Evolutionary conservation across 2,329 filamentous ascomycete species (phyloP), one percentile per base, ranked within the genome.

Genomic region (Fusarium irregulare): DNA sequence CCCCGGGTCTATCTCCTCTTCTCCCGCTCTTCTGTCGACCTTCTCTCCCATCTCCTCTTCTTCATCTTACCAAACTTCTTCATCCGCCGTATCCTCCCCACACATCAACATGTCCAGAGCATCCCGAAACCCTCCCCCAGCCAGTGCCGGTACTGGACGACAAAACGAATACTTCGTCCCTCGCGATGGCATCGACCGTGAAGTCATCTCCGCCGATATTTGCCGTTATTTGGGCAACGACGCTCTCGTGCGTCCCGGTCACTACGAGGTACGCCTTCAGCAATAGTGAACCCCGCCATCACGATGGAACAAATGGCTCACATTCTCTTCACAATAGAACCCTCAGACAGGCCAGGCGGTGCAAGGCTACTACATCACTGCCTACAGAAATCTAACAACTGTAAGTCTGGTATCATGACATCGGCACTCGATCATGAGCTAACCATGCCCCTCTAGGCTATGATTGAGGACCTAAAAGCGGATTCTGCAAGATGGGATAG

Each of bases 161-260:
- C 88, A 91, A 79, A 93, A 93, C 80, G 91, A 93, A 82, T 94
- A 93, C 79, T 94, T 94, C 80, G 89, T 94, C 58, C 90, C 91
- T 47, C 89, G 91, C 76, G 91, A 93, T 80, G 92, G 92, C 78
- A 94, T 94, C 80, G 91, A 92, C 79, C 89, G 92, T 75, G 92
- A 94, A 80, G 92, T 94, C 76, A 93, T 94, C 81, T 93, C 92
- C 69, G 90, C 91, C 78, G 92, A 94, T 79, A 93, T 94, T 72
- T 94, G 92, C 83, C 91, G 92, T 78, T 94, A 93, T 79, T 86
- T 94, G 73, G 92, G 92, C 76, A 93, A 93, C 80, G 92, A 94
- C 84, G 92, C 92, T 73, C 86, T 93, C 76, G 92, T 93, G 77
- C 90, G 90, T 77, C 92, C 91, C 64, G 91, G 90, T 76, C 88